Conservation (phyloP, 2,329 filamentous ascomycete species). For the Penicillium sp. region DNA sequence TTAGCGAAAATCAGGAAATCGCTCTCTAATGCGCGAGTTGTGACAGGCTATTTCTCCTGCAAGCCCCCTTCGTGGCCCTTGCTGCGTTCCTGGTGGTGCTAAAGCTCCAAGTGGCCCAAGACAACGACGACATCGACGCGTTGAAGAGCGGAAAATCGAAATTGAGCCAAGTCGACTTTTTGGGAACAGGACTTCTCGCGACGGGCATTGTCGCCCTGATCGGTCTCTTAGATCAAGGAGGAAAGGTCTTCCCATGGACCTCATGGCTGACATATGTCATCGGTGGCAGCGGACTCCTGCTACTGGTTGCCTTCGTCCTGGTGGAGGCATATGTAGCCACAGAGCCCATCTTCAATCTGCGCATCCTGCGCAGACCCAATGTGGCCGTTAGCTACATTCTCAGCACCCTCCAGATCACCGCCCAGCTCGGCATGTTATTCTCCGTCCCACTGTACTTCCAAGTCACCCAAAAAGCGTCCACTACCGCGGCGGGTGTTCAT, state of each 20-base stretch:
- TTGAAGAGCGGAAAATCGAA: constrained; percentile 22
- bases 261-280: constrained; percentile 25
- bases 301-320: constrained; percentile 27
- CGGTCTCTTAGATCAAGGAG: constrained; percentile 52
- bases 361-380: constrained; percentile 34
- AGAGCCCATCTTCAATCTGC: constrained; percentile 39
- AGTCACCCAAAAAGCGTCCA: constrained; percentile 59
- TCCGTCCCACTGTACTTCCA: constrained; percentile 70
- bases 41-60: constrained; percentile 30
- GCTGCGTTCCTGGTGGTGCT: constrained; percentile 44
- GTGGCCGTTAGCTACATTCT: constrained; percentile 41
- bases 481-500: constrained; percentile 60
- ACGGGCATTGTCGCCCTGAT: constrained; percentile 47
- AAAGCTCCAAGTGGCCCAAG: constrained; percentile 37
- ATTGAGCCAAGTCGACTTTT: constrained; percentile 60
- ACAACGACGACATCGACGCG: background rate
- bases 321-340: constrained; percentile 33
- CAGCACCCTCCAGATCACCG: constrained; percentile 54
- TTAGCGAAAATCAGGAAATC: accelerated
- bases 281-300: constrained; percentile 5
- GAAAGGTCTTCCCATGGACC: constrained; percentile 40
- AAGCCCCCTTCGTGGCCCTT: constrained; percentile 27
- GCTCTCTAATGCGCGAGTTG: background rate
- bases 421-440: constrained; percentile 66
- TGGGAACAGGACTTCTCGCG: constrained; percentile 53